phyloP scores from a whole-genome alignment of 768 basidiomycete genomes.

The Rhizopogon salebrosus region DNA sequence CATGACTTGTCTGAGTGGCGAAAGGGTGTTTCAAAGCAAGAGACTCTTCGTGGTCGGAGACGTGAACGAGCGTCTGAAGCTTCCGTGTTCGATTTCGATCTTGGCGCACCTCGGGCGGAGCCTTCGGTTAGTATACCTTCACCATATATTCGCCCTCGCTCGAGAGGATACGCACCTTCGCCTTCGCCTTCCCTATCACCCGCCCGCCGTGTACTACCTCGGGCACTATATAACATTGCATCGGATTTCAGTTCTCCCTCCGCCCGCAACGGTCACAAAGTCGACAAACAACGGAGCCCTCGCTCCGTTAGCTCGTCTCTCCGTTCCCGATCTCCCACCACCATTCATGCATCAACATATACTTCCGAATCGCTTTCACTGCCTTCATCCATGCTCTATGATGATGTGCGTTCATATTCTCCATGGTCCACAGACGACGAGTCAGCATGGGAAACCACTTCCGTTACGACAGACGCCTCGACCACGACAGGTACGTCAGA shows the following conservation, averaged over 20 bases:
- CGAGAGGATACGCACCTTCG: constrained; percentile 48
- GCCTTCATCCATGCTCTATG: no score
- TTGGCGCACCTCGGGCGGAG: constrained; percentile 20
- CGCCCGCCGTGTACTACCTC: constrained; percentile 28
- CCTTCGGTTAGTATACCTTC: constrained; percentile 27
- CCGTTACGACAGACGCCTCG: constrained; percentile 55
- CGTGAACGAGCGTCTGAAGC: constrained; percentile 50
- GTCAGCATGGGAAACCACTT: constrained; percentile 71
- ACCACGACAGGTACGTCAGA: constrained; percentile 44
- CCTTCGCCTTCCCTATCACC: constrained; percentile 45
- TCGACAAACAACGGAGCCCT: not conserved
- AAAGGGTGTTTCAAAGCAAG: constrained; percentile 42
- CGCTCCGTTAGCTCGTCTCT: constrained; percentile 5
- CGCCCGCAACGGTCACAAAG: not conserved
- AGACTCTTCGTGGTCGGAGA: constrained; percentile 53
- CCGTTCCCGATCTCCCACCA: constrained; percentile 36
- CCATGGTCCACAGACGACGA: constrained; percentile 78
- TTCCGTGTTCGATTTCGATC: constrained; percentile 25
- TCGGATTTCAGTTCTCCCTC: constrained; percentile 1
- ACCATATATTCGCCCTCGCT: constrained; percentile 36
- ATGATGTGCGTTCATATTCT: constrained; percentile 31
- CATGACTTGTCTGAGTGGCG: constrained; percentile 54
- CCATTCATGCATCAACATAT: constrained; percentile 28
- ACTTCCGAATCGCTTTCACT: constrained; percentile 13
- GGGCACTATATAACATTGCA: constrained; percentile 20